Evolutionary conservation across 2,329 filamentous ascomycete species (phyloP).

Genomic region (Clarireedia monteithiana): DNA sequence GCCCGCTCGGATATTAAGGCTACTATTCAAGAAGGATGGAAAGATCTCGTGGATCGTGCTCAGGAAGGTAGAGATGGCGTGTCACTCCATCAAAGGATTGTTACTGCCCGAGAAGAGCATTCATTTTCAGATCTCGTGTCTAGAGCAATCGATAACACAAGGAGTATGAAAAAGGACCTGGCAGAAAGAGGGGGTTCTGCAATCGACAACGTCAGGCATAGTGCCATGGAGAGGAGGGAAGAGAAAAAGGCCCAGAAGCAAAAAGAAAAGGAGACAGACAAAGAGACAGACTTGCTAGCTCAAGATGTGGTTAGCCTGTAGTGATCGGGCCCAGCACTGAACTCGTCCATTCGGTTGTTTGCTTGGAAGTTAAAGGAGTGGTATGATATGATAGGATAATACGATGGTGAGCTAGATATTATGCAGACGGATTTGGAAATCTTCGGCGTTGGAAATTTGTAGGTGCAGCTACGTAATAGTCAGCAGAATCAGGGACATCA

Average conservation of each 20-base stretch:
- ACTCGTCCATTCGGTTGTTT: not conserved
- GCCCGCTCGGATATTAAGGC: slow-evolving; percentile 12
- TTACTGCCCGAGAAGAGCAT: slow-evolving; percentile 2
- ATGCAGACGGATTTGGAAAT: not conserved
- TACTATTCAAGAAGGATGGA: slow-evolving; percentile 23
- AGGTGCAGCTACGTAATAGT: too few species aligned
- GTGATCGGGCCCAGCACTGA: too few species aligned
- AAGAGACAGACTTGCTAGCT: not conserved
- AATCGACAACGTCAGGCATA: slow-evolving; percentile 13
- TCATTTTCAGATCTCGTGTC: slow-evolving; percentile 22
- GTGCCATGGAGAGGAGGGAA: slow-evolving; percentile 16
- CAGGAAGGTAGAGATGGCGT: slow-evolving; percentile 17
- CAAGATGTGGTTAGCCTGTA: too few species aligned
- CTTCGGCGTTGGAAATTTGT: not conserved
- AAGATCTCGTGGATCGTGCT: slow-evolving; percentile 25
- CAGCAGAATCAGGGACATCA: too few species aligned
- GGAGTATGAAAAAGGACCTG: not conserved
- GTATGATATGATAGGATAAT: not conserved
- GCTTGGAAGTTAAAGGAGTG: not conserved
- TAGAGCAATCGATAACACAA: slow-evolving; percentile 21
- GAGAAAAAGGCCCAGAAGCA: slow-evolving; percentile 9
- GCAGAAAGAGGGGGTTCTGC: not conserved
- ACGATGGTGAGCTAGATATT: not conserved
- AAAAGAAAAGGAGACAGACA: not conserved
- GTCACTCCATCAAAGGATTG: slow-evolving; percentile 7